Evolutionary conservation across 2,329 filamentous ascomycete species (phyloP), one percentile per base, ranked within the genome.

Genomic region (Malbranchea cinnamomea): DNA sequence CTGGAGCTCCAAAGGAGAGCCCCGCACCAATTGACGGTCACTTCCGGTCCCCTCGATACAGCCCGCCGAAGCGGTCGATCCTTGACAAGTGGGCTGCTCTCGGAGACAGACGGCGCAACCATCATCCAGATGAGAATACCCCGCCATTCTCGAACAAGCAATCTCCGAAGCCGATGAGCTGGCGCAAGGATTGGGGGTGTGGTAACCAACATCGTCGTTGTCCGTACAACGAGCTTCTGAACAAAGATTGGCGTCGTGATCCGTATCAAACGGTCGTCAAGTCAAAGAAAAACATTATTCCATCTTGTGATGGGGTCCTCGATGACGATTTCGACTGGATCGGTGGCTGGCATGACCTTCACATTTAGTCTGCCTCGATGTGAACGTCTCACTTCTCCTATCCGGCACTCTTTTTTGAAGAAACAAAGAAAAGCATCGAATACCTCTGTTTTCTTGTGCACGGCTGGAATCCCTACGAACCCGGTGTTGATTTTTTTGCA

Each of bases 21-120:
- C 24, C 3, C 9, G 8, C n/a, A 8, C 22, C 34, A 11, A n/a
- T n/a, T n/a, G n/a, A n/a, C 32, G 50, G 37, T 34, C 37, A 36
- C 18, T 39, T 45, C 15, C 50, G 49, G n/a, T 50, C 59, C 4
- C 54, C 63, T 33, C 67, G 67, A 34, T 74, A 77, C 44, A 71
- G 74, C n/a, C 69, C 78, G 24, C 67, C 74, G 2, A 53, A 54
- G 37, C 47, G 48, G 16, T 48, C 48, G 5, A 47, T 47, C 17
- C 36, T 80, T 30, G 87, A 94, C 56, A 93, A 92, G 53, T 95
- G 87, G 87, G 73, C 79, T 14, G 80, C 74, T 8, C 65, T 95
- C 28, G 87, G 87, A 38, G 79, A 92, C 50, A 78, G 79, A 45
- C 72, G 87, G 32, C 75, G 84, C 37, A 80, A 72, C 35, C 71